phyloP scores from a whole-genome alignment of 2,329 filamentous ascomycete species.

The Penicillium crustosum region DNA sequence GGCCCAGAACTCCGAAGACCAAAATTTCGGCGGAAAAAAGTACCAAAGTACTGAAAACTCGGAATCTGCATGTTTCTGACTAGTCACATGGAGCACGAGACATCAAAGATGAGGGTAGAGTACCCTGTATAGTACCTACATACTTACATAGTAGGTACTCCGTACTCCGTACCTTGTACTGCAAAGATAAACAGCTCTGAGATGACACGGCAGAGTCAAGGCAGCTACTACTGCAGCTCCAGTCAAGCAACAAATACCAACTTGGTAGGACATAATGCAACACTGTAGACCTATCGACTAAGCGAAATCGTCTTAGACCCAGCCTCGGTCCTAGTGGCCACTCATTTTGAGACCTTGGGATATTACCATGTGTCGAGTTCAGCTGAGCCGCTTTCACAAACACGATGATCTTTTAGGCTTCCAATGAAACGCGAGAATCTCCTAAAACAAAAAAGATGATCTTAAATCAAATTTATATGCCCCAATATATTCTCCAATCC shows the following conservation, averaged over 20 bases:
- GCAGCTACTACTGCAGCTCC: neutral
- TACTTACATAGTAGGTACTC: neutral
- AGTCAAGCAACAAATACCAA: neutral
- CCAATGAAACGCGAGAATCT: conserved; percentile 1
- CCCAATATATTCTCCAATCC: too few species aligned
- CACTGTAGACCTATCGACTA: neutral
- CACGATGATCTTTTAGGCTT: conserved; percentile 5
- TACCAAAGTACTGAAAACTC: neutral
- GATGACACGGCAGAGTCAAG: neutral
- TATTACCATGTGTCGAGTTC: conserved; percentile 13
- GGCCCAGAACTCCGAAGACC: conserved; percentile 7
- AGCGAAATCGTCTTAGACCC: neutral
- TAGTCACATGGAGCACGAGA: neutral
- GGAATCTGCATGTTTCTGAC: conserved; percentile 1
- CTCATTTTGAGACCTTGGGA: neutral
- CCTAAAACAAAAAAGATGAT: neutral
- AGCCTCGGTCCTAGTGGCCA: conserved; percentile 4
- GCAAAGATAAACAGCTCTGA: neutral
- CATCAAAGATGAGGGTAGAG: neutral
- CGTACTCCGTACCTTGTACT: too few species aligned
- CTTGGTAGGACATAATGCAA: neutral
- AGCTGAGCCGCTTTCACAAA: conserved; percentile 8
- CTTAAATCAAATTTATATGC: neutral
- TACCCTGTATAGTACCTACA: neutral
- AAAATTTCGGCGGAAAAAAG: neutral